Evolutionary conservation across 2,329 filamentous ascomycete species (phyloP), one percentile per base, ranked within the genome.

Genomic region (Chalaropsis thielavioides): DNA sequence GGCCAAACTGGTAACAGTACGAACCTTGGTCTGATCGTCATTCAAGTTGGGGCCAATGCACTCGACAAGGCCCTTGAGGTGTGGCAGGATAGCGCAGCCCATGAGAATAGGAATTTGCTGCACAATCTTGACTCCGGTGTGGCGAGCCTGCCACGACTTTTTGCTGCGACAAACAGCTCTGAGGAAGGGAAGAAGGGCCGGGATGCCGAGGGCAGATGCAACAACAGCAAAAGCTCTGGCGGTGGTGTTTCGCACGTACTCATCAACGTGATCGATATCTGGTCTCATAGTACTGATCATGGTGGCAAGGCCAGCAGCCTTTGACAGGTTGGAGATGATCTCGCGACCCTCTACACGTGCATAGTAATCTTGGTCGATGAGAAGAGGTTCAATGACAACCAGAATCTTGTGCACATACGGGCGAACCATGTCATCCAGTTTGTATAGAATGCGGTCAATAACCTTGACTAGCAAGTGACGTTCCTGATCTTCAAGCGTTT

Each of bases 271-370:
- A 71, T 99, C 94, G 69, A 99, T 96, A 82, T 99, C 94, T 0
- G 94, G 95, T 72, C 94, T 83, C 94, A 99, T 99, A 8, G 92
- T 96, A 76, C 91, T 96, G 74, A 99, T 99, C 94, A 99, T 99
- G 70, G 95, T 94, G 19, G 94, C 94, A 64, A 99, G 83, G 73
- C 94, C 95, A 68, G 95, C 94, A 27, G 94, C 94, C 76, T 99
- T 99, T 73, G 89, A 89, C 61, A 99, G 83, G 74, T 99, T 99
- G 64, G 92, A 97, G 71, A 99, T 99, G 71, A 99, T 99, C 75
- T 99, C 94, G 70, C 94, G 90, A 75, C 94, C 94, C 75, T 99
- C 94, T 4, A 99, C 94, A 74, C 94, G 88, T 51, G 95, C 94
- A 75, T 99, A 99, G 77, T 99, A 99, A 76, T 99, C 95, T 77